phyloP scores from a whole-genome alignment of 2,329 filamentous ascomycete species.

The Juglanconis sp. region DNA sequence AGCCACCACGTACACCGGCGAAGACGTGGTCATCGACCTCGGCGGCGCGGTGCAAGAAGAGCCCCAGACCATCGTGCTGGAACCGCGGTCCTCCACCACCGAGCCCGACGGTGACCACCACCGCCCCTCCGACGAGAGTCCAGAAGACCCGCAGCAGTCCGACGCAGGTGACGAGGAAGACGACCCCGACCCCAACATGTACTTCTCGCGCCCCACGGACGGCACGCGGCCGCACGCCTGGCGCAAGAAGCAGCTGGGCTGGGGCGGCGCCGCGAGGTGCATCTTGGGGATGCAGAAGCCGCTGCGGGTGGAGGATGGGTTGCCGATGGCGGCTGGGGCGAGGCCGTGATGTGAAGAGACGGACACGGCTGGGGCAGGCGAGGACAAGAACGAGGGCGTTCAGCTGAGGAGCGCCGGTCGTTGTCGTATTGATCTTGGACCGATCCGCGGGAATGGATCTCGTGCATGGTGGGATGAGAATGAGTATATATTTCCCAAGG shows the following conservation, averaged over 20 bases:
- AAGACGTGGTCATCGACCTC: conserved; percentile 20
- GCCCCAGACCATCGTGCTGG: not conserved
- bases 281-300: conserved; percentile 32
- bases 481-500: no score
- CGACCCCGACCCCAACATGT: conserved; percentile 23
- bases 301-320: conserved; percentile 19
- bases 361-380: no score
- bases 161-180: conserved; percentile 19
- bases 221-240: conserved; percentile 34
- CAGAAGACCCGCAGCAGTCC: conserved; percentile 2
- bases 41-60: not conserved
- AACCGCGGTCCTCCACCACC: not conserved
- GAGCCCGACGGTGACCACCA: conserved; percentile 13
- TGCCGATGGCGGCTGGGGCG: conserved; percentile 14
- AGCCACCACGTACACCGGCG: conserved; percentile 9
- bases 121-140: no score
- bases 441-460: no score
- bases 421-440: no score
- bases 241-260: conserved; percentile 42
- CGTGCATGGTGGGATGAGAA: no score
- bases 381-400: no score
- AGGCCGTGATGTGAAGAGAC: not conserved
- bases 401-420: no score
- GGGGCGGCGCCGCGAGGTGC: conserved; percentile 43
- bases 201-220: not conserved